Evolutionary conservation across 208 protist species (phyloP).

Genomic region (Trypanosoma caninum): DNA sequence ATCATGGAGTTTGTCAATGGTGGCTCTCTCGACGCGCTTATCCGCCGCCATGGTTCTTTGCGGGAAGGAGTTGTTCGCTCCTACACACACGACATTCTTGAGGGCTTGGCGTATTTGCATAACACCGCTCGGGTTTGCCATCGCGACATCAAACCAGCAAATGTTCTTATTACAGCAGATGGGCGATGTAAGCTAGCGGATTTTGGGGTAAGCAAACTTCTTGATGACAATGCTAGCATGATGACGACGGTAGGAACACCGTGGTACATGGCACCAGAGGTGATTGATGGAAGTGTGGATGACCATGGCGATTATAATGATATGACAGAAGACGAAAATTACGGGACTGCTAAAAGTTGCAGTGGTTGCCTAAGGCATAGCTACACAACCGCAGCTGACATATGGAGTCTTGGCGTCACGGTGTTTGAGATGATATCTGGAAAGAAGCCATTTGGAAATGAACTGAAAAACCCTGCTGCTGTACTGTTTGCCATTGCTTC

Average conservation of each 20-base stretch:
- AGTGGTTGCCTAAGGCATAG: constrained; percentile 22
- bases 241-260: constrained; percentile 85
- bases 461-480: constrained; percentile 53
- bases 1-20: constrained; percentile 90
- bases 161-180: constrained; percentile 84
- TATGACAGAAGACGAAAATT: constrained; percentile 1
- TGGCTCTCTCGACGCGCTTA: constrained; percentile 71
- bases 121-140: constrained; percentile 77
- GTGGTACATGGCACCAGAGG: constrained; percentile 93
- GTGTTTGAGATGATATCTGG: constrained; percentile 86
- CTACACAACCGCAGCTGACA: constrained; percentile 78
- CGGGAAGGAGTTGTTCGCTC: constrained; percentile 67
- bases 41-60: constrained; percentile 51
- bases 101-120: constrained; percentile 83
- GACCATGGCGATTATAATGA: constrained; percentile 32
- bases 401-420: constrained; percentile 84
- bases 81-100: constrained; percentile 74
- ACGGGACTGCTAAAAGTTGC: not conserved
- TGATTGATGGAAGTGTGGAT: constrained; percentile 54
- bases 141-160: constrained; percentile 90
- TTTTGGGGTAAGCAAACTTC: constrained; percentile 76
- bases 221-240: constrained; percentile 46
- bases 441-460: constrained; percentile 57
- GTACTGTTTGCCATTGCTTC: constrained; percentile 71
- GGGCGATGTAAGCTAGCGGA: constrained; percentile 87